A percentile compares a stretch with the other conserved stretches of the same genome.
Conservation (phyloP, 192 early-diverging fungal genomes). For the Phlyctochytrium planicorne region DNA sequence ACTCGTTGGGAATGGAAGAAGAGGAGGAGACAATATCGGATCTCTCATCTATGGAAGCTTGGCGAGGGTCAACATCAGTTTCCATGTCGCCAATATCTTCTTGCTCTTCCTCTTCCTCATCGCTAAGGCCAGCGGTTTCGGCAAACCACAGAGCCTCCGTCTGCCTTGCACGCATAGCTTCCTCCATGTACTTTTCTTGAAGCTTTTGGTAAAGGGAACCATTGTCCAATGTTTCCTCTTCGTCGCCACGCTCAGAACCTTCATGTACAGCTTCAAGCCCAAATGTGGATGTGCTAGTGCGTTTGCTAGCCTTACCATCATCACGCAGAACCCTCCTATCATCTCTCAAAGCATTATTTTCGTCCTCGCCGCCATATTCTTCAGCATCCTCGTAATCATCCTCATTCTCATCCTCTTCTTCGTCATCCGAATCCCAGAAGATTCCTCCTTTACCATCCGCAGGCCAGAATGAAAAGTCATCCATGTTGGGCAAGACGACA, state of each 20-base stretch:
- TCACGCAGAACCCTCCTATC: no score
- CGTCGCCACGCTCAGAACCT: background rate
- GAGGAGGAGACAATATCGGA: no score
- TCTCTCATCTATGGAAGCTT: no score
- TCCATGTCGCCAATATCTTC: background rate
- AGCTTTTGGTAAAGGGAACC: background rate
- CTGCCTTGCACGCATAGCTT: background rate
- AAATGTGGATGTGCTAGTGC: no score
- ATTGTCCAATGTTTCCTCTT: background rate
- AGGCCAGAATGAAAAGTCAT: constrained; percentile 77
- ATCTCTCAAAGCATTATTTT: constrained; percentile 3
- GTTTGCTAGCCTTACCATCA: no score
- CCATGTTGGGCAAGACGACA: constrained; percentile 86
- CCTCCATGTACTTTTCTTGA: background rate
- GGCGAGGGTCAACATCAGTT: no score
- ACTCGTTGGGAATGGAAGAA: no score
- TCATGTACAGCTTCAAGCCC: constrained; percentile 34
- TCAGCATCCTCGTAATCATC: constrained; percentile 9
- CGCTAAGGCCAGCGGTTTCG: background rate
- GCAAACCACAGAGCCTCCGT: constrained; percentile 1
- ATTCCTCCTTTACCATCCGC: constrained; percentile 30
- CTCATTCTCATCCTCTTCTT: constrained; percentile 22
- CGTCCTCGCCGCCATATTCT: constrained; percentile 9
- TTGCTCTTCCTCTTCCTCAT: background rate
- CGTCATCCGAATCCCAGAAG: constrained; percentile 40